These are phyloP conservation scores for Rugonectria rugulosa DNA, from an alignment of 2,329 filamentous ascomycete genomes.

Conservation along the genomic window DNA sequence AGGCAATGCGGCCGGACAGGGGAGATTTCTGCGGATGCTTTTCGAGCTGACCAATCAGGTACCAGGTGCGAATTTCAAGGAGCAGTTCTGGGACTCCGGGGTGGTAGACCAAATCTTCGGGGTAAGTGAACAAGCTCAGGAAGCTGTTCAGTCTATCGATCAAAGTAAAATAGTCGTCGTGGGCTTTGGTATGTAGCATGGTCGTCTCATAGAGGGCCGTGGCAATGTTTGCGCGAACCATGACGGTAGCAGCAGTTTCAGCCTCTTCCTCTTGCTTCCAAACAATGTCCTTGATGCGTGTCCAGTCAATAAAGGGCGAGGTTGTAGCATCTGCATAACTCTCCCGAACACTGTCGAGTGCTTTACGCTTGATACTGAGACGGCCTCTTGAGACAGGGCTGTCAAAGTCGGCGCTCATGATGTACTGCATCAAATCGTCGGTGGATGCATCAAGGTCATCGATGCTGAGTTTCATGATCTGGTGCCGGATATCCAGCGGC, in stretches of 20 bases:
- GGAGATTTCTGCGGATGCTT: constrained; percentile 1
- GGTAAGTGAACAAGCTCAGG: constrained; percentile 39
- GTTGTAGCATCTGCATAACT: constrained; percentile 33
- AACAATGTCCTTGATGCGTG: constrained; percentile 10
- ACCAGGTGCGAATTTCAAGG: constrained; percentile 48
- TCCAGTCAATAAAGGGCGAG: constrained; percentile 41
- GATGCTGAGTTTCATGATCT: constrained; percentile 37
- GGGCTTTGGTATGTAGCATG: constrained; percentile 12
- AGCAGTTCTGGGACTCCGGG: constrained; percentile 39
- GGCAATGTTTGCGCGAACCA: constrained; percentile 47
- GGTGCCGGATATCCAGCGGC: constrained; percentile 25
- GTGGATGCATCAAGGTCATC: constrained; percentile 39
- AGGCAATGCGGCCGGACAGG: constrained; percentile 34
- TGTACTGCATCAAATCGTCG: constrained; percentile 37
- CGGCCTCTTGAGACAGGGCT: constrained; percentile 31
- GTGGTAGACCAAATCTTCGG: constrained; percentile 20
- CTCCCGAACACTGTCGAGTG: constrained; percentile 37
- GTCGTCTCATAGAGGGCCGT: constrained; percentile 42
- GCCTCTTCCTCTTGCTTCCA: constrained; percentile 1
- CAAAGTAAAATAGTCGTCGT: constrained; percentile 34
- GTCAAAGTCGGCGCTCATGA: constrained; percentile 28
- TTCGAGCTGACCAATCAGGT: constrained; percentile 42
- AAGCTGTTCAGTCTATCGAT: constrained; percentile 42
- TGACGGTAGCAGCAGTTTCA: constrained; percentile 16
- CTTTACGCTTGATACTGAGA: constrained; percentile 36